phyloP scores from a whole-genome alignment of 352 stramenopile genomes.

The Pythium coloratum region DNA sequence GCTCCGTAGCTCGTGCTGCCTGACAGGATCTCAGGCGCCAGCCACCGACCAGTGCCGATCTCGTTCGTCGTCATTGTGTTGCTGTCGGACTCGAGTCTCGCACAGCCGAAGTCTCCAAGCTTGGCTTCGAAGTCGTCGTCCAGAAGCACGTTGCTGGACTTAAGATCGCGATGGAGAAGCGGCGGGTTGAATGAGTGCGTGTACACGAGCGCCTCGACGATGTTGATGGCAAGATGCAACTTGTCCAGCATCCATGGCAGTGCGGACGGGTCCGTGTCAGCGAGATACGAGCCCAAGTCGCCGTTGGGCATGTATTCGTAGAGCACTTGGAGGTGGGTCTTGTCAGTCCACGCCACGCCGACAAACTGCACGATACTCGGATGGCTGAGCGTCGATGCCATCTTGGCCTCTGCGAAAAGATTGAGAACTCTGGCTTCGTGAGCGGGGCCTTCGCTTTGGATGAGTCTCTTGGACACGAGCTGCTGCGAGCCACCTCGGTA shows the following conservation, averaged over 20 bases:
- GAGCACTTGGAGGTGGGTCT: neutral
- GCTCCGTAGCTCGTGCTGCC: neutral
- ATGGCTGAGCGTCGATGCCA: neutral
- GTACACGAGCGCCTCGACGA: neutral
- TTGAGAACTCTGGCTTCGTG: neutral
- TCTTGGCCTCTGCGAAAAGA: neutral
- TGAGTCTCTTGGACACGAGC: conserved; percentile 2
- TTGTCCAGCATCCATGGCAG: neutral
- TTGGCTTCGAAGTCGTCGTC: neutral
- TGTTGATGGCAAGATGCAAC: neutral
- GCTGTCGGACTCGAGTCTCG: neutral
- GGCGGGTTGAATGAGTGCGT: neutral
- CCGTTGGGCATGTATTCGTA: neutral
- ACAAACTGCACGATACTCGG: neutral
- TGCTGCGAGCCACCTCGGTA: neutral
- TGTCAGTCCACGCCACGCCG: neutral
- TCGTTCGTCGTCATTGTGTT: neutral
- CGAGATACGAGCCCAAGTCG: neutral
- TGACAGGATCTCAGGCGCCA: neutral
- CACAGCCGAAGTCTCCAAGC: neutral
- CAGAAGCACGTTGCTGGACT: neutral
- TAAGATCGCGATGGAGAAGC: neutral
- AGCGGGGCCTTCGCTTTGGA: neutral
- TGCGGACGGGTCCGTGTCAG: neutral
- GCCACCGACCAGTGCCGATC: neutral